phyloP scores from a whole-genome alignment of 2,329 filamentous ascomycete species.

The Lecanoromycetidae sp. region DNA sequence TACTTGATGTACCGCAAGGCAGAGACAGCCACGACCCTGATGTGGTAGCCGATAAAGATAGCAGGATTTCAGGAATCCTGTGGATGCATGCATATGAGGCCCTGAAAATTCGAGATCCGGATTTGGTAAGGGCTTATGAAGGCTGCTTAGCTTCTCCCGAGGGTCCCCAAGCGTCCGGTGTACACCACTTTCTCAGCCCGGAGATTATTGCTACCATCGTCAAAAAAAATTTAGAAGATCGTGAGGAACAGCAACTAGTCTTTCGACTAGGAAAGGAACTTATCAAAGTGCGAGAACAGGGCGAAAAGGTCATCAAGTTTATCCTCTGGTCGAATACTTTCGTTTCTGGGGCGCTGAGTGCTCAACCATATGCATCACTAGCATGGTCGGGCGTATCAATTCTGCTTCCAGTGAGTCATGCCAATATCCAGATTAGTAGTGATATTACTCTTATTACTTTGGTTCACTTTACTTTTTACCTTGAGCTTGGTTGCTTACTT shows the following conservation, averaged over 20 bases:
- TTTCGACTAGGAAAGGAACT: neutral
- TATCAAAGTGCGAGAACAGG: constrained; percentile 10
- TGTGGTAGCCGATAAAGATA: neutral
- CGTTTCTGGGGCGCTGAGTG: constrained; percentile 6
- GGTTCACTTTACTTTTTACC: too few relatives aligned
- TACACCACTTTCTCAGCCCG: neutral
- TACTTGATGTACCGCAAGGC: neutral
- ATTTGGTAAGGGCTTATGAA: constrained; percentile 6
- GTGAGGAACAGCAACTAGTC: neutral
- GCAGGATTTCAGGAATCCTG: neutral
- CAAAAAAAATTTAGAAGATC: neutral
- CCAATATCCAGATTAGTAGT: neutral
- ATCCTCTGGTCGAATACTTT: constrained; percentile 4
- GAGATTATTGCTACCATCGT: neutral
- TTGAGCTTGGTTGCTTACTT: neutral
- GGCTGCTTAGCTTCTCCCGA: neutral
- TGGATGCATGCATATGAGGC: constrained; percentile 6
- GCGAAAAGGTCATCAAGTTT: constrained; percentile 12
- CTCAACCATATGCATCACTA: constrained; percentile 11
- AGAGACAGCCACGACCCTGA: neutral
- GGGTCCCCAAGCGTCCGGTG: neutral
- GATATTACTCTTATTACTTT: too few relatives aligned
- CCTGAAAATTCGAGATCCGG: constrained; percentile 1
- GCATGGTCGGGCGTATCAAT: constrained; percentile 16
- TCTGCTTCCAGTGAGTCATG: constrained; percentile 12